Conservation (phyloP, 495 filamentous ascomycete genomes). For the Podospora appendiculata region DNA sequence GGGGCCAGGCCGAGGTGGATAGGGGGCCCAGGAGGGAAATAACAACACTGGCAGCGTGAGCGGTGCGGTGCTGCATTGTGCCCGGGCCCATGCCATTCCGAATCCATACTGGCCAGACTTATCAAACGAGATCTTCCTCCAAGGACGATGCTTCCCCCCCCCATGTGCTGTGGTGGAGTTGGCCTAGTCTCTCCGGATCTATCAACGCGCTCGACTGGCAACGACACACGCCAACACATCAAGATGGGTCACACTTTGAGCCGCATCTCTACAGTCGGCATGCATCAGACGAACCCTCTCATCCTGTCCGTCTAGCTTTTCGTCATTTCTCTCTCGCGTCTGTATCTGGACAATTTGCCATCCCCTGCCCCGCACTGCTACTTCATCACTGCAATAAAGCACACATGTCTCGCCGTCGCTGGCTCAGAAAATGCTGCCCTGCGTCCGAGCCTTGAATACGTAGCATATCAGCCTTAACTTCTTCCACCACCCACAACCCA, state of each 20-base stretch:
- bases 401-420: conserved; percentile 53
- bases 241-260: conserved; percentile 57
- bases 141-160: conserved; percentile 37
- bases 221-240: conserved; percentile 90
- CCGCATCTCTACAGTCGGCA: conserved; percentile 46
- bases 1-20: conserved; percentile 3
- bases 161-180: conserved; percentile 51
- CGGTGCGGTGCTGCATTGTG: conserved; percentile 30
- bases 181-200: conserved; percentile 51
- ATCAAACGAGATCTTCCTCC: conserved; percentile 38
- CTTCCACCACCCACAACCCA: conserved; percentile 16
- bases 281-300: conserved; percentile 44
- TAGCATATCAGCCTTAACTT: conserved; percentile 41
- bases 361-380: conserved; percentile 41
- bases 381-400: conserved; percentile 51
- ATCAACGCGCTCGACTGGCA: conserved; percentile 56
- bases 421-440: conserved; percentile 28
- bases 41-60: conserved; percentile 6
- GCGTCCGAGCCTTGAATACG: conserved; percentile 43
- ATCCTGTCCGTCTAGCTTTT: conserved; percentile 37
- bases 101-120: conserved; percentile 30
- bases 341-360: conserved; percentile 37
- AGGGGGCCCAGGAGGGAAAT: conserved; percentile 8
- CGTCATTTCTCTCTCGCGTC: conserved; percentile 34
- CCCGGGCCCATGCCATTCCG: conserved; percentile 31